These are phyloP conservation scores for Sclerotinia borealis DNA, from an alignment of 2,329 filamentous ascomycete species.

Conservation along the genomic window DNA sequence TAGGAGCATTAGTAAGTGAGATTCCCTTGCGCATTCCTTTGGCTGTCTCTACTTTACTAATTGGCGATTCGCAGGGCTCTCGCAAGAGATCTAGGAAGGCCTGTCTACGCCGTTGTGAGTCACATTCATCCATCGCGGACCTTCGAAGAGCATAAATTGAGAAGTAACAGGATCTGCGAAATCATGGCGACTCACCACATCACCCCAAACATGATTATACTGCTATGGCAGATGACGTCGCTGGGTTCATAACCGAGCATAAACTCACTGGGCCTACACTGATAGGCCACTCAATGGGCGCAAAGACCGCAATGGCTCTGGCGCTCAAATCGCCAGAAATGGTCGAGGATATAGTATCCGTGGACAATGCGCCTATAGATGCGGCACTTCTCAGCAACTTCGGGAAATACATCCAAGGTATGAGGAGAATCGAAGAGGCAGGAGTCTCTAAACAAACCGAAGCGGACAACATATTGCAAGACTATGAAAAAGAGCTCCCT, in stretches of 20 bases:
- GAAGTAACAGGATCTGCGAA: constrained; percentile 69
- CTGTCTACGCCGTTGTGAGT: constrained; percentile 74
- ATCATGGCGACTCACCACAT: constrained; percentile 89
- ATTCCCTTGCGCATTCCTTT: constrained; percentile 9
- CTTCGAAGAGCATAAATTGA: not conserved
- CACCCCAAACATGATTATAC: constrained; percentile 68
- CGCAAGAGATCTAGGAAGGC: constrained; percentile 71
- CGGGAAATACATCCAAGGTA: constrained; percentile 71
- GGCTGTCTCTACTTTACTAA: constrained; percentile 11
- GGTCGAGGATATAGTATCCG: constrained; percentile 67
- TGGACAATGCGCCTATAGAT: constrained; percentile 90
- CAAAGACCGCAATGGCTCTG: constrained; percentile 86
- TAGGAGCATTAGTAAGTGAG: constrained; percentile 84
- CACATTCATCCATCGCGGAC: not conserved
- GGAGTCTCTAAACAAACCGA: constrained; percentile 64
- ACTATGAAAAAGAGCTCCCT: constrained; percentile 64
- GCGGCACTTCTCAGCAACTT: constrained; percentile 70
- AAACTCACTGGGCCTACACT: constrained; percentile 64
- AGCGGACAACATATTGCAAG: constrained; percentile 70
- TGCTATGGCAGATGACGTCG: constrained; percentile 77
- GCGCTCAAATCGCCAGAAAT: constrained; percentile 64
- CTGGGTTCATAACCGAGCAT: constrained; percentile 69
- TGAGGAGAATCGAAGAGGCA: constrained; percentile 72
- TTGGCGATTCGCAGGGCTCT: constrained; percentile 53
- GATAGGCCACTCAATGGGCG: constrained; percentile 95